Conservation (phyloP, 2,329 filamentous ascomycete species). For the Fusarium sororula region DNA sequence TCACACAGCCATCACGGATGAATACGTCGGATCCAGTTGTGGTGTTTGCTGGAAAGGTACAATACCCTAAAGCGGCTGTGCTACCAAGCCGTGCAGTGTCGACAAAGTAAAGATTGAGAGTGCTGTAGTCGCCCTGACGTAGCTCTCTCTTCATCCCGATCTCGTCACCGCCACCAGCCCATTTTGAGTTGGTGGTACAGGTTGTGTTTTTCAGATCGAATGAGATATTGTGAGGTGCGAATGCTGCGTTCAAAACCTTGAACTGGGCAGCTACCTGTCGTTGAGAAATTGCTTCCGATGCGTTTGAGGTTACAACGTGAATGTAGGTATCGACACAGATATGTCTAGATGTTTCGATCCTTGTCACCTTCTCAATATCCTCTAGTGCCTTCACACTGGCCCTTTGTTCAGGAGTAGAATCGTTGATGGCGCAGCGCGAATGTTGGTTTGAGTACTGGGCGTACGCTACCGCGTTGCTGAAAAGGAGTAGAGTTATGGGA, state of each 20-base stretch:
- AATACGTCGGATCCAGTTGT: not conserved
- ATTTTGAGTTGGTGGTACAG: not conserved
- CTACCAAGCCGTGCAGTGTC: not conserved
- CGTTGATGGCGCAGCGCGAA: not conserved
- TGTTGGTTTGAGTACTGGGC: not conserved
- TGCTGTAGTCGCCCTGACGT: not conserved
- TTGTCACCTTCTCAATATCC: not conserved
- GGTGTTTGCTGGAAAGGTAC: not conserved
- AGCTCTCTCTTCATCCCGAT: not conserved
- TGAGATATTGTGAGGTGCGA: not conserved
- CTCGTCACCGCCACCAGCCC: not conserved
- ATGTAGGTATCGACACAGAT: not conserved
- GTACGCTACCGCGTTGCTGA: not conserved
- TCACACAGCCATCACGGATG: not conserved
- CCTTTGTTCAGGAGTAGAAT: not conserved
- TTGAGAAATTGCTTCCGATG: not conserved
- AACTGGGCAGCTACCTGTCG: not conserved
- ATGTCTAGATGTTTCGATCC: not conserved
- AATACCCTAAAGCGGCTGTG: not conserved
- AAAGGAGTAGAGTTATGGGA: no score
- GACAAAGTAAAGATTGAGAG: not conserved
- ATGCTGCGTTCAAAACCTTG: not conserved
- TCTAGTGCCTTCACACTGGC: not conserved
- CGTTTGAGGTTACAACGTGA: not conserved
- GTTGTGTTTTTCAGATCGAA: not conserved